Evolutionary conservation across 148 eudicot species (phyloP).

Genomic region (Polygonum maritimum): DNA sequence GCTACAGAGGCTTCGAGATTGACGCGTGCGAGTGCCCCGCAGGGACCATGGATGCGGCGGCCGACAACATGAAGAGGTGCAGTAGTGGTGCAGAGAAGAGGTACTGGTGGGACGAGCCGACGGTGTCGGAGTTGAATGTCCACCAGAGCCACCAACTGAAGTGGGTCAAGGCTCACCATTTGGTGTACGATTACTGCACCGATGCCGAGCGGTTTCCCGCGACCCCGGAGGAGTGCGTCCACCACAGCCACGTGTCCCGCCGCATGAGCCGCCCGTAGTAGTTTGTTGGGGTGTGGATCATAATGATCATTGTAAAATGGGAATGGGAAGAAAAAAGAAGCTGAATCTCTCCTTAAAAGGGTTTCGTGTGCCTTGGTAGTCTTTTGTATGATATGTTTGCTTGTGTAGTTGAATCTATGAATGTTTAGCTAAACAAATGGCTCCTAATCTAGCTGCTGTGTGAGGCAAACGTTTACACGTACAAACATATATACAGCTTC

Average conservation of each 20-base stretch:
- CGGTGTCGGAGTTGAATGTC: constrained; percentile 45
- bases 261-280: constrained; percentile 10
- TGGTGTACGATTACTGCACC: constrained; percentile 73
- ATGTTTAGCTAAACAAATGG: background rate
- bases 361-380: background rate
- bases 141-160: constrained; percentile 75
- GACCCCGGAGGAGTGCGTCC: constrained; percentile 55
- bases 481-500: too few species aligned
- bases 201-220: constrained; percentile 56
- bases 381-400: background rate
- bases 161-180: constrained; percentile 67
- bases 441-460: too few species aligned
- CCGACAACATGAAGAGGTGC: constrained; percentile 42
- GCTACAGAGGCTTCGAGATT: constrained; percentile 61
- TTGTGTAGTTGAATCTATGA: background rate
- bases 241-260: constrained; percentile 41
- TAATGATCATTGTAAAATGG: constrained; percentile 3
- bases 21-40: constrained; percentile 55
- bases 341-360: background rate
- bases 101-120: constrained; percentile 70
- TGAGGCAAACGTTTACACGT: too few species aligned
- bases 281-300: constrained; percentile 11
- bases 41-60: constrained; percentile 22
- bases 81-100: constrained; percentile 28
- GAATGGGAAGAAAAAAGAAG: background rate